These are phyloP conservation scores for Aurantiochytrium sp. DNA, from an alignment of 108 stramenopile species.

Conservation along the genomic window DNA sequence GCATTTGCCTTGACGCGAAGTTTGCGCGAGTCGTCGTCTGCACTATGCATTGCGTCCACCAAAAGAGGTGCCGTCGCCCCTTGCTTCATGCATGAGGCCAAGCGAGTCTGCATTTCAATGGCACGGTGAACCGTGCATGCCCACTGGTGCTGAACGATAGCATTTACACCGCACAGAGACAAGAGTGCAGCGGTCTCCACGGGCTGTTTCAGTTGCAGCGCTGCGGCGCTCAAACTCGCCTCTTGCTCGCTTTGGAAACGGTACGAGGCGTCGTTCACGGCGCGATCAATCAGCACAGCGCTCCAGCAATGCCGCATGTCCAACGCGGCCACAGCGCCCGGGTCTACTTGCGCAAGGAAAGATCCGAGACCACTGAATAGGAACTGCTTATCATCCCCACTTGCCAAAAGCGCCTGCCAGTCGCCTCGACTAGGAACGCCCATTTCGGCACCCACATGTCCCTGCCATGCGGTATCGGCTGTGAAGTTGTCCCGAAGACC, in stretches of 20 bases:
- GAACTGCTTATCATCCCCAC: background rate
- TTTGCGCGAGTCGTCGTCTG: background rate
- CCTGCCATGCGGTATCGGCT: background rate
- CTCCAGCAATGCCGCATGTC: background rate
- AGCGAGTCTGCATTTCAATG: background rate
- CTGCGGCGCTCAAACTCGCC: background rate
- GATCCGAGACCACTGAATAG: background rate
- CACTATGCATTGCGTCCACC: background rate
- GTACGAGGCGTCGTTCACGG: background rate
- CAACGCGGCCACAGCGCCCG: background rate
- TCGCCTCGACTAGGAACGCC: background rate
- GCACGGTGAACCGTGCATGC: background rate
- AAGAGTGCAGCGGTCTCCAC: background rate
- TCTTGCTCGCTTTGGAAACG: background rate
- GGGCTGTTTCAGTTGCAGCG: background rate
- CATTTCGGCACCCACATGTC: background rate
- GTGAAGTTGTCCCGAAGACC: background rate
- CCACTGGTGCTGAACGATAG: background rate
- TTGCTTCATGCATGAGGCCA: background rate
- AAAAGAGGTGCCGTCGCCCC: background rate
- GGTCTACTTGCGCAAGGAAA: background rate
- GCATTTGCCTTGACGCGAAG: background rate
- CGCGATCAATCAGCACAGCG: background rate
- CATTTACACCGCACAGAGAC: slow-evolving; percentile 1
- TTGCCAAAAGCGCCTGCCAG: background rate